Base-by-base conservation (phyloP, 306 rosid species). In the Vigna hirtella region DNA sequence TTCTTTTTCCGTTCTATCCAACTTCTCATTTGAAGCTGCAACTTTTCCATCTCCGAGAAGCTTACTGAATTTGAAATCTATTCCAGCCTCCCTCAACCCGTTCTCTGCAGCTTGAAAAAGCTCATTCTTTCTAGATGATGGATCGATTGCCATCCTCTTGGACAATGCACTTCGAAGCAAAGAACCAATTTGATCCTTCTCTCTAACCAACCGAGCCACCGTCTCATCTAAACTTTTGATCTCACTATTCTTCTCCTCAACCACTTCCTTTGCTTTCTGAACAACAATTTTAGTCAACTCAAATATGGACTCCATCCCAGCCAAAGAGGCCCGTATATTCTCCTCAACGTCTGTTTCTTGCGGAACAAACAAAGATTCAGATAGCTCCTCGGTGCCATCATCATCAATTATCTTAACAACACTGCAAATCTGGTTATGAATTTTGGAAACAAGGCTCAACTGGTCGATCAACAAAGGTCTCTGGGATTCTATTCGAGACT, bases 141-240 rank as follows among this genome's bases (percentile, higher is more conserved):
- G 77, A 88, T 86, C 87, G 3, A 87, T 79, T 9, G 88, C 50
- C 80, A 83, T 84, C 84, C 90, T 91, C 85, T 78, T 93, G 0
- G 94, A 91, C 86, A 93, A 82, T 40, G 97, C 96, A 61, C 97
- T 93, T 75, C 97, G 86, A 24, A 95, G 98, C 66, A 95, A 83
- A 14, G 92, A 93, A 73, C 98, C 98, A 88, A 95, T 90, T 74
- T 95, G 98, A 77, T 93, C 99, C 87, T 95, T 93, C 86, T 93
- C 98, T 80, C 55, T 85, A 18, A 86, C 86, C 71, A 95, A 82
- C 83, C 80, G 90, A 85, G 80, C 79, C 70, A 84, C 89, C 4
- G 82, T 87, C 81, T 91, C 97, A 81, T 93, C 92, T 68, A 95
- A 88, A 84, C 85, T 78, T 83, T 66, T 87, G n/a, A 93, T 85